Percentiles rank a stretch among this genome's conserved stretches.
phyloP scores from a whole-genome alignment of 805 yeast species.

The Hanseniaspora pseudoguilliermondii region DNA sequence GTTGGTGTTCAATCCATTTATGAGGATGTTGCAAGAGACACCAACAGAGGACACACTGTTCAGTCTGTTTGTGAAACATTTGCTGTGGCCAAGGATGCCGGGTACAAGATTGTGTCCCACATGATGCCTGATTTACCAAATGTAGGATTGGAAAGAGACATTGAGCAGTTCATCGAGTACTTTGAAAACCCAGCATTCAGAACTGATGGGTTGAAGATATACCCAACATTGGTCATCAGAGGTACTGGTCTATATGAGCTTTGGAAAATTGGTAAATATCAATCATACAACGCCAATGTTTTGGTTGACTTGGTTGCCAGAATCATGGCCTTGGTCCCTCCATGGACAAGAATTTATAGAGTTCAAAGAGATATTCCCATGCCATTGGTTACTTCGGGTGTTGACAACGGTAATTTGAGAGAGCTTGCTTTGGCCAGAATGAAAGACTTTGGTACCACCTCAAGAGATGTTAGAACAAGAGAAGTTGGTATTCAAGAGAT shows the following conservation, averaged over 20 bases:
- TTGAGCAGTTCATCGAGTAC: constrained; percentile 90
- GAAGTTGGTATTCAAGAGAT: constrained; percentile 99
- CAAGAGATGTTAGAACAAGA: constrained; percentile 92
- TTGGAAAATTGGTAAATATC: constrained; percentile 92
- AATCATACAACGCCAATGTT: constrained; percentile 88
- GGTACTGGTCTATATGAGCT: constrained; percentile 95
- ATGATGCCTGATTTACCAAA: constrained; percentile 99
- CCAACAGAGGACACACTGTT: constrained; percentile 96
- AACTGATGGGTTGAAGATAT: constrained; percentile 90
- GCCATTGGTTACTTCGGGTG: constrained; percentile 97
- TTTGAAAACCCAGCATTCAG: constrained; percentile 94
- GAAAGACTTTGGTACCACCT: constrained; percentile 94
- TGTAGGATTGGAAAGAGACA: constrained; percentile 95
- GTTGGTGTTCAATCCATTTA: constrained; percentile 95
- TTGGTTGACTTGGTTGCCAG: constrained; percentile 90
- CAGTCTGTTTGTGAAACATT: constrained; percentile 92
- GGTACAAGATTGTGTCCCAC: constrained; percentile 93
- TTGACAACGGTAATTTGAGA: constrained; percentile 90
- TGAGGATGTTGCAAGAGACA: constrained; percentile 96
- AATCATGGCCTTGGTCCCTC: constrained; percentile 90
- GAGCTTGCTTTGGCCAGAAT: constrained; percentile 92
- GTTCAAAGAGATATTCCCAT: constrained; percentile 98
- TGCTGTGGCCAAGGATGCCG: constrained; percentile 93
- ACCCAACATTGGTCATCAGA: constrained; percentile 91
- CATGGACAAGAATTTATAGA: constrained; percentile 97